A percentile compares a stretch with the other conserved stretches of the same genome.
Conservation (phyloP, 2,329 filamentous ascomycete species). For the Diaporthe sp. region DNA sequence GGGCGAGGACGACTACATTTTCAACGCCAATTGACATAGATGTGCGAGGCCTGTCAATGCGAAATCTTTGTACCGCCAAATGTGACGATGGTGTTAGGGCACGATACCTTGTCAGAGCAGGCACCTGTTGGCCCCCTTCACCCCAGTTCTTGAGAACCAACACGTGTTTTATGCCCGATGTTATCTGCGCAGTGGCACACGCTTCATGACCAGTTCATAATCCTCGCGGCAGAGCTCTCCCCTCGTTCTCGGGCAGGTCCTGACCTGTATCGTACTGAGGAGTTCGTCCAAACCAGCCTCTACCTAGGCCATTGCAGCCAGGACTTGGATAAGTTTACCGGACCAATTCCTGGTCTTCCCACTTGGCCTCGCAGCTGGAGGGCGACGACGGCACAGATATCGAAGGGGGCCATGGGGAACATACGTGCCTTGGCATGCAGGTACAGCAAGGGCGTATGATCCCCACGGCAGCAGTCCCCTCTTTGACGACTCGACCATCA, state of each 20-base stretch:
- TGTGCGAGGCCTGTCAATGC: background rate
- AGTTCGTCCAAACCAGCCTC: background rate
- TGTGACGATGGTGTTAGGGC: background rate
- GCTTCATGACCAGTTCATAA: too few relatives aligned
- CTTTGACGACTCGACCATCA: background rate
- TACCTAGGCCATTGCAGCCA: background rate
- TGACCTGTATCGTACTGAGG: background rate
- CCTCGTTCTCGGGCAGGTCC: background rate
- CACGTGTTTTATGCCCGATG: too few relatives aligned
- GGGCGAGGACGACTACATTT: conserved; percentile 37
- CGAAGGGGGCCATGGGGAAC: background rate
- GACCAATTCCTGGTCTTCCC: background rate
- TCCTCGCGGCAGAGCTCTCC: background rate
- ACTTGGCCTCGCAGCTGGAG: background rate
- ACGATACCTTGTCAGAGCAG: background rate
- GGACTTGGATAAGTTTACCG: background rate
- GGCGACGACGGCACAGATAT: background rate
- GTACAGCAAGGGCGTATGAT: background rate
- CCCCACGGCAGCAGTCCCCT: background rate
- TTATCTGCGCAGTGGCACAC: background rate
- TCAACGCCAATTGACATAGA: background rate
- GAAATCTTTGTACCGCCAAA: background rate
- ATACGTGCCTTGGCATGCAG: background rate
- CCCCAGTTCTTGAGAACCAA: background rate
- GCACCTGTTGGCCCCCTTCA: background rate